A percentile compares a stretch with the other conserved stretches of the same genome.
Conservation (phyloP, 495 filamentous ascomycete genomes). For the Glutinoglossum americanum region DNA sequence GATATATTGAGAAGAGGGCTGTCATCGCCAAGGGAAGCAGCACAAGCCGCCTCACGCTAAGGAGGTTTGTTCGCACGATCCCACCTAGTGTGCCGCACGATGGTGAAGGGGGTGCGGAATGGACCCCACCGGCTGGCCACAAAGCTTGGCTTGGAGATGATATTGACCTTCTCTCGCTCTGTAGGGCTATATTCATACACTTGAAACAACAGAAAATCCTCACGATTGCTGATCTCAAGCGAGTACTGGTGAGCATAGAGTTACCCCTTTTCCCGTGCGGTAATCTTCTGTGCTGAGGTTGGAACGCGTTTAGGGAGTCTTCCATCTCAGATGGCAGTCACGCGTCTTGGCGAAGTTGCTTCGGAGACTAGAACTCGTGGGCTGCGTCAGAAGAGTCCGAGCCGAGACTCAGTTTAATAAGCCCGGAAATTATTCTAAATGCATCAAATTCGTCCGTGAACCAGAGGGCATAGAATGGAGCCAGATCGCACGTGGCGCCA, state of each 20-base stretch:
- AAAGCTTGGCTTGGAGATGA: background rate
- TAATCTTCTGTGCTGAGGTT: slow-evolving; percentile 24
- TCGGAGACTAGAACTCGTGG: slow-evolving; percentile 45
- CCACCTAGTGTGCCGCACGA: slow-evolving; percentile 10
- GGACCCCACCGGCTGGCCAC: background rate
- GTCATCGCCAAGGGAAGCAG: slow-evolving; percentile 39
- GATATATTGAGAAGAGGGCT: slow-evolving; percentile 66
- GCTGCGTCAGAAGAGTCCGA: slow-evolving; percentile 43
- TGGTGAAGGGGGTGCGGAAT: background rate
- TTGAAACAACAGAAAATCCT: slow-evolving; percentile 26
- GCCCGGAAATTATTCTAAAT: slow-evolving; percentile 24
- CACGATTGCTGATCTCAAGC: slow-evolving; percentile 37
- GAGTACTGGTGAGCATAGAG: slow-evolving; percentile 25
- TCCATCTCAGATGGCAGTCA: slow-evolving; percentile 8
- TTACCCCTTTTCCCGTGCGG: slow-evolving; percentile 6
- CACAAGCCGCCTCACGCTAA: slow-evolving; percentile 47
- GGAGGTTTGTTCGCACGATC: slow-evolving; percentile 28
- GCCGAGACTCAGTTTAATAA: slow-evolving; percentile 29
- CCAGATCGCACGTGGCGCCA: slow-evolving; percentile 8
- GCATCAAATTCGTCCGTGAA: slow-evolving; percentile 55
- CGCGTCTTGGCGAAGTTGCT: slow-evolving; percentile 43
- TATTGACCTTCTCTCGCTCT: slow-evolving; percentile 9
- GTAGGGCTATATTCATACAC: slow-evolving; percentile 23
- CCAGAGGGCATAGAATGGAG: slow-evolving; percentile 39
- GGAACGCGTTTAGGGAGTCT: slow-evolving; percentile 20